These are phyloP conservation scores for Stachybotrys chartarum DNA, from an alignment of 2,329 filamentous ascomycete species.

Conservation along the genomic window DNA sequence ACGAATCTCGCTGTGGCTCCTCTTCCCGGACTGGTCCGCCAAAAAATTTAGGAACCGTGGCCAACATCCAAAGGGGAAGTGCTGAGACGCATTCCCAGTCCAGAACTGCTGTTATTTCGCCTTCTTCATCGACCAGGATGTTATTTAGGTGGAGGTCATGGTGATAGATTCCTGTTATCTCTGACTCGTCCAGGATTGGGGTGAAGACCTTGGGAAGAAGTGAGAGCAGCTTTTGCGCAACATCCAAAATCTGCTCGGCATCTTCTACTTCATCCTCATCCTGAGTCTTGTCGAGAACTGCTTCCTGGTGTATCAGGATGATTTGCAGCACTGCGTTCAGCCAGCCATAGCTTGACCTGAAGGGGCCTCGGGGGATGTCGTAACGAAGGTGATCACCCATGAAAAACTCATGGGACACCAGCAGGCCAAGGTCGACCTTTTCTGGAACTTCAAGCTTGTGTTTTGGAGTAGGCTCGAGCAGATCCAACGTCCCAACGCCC, in stretches of 20 bases:
- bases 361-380: slow-evolving; percentile 27
- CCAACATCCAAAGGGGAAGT: slow-evolving; percentile 29
- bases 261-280: slow-evolving; percentile 23
- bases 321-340: slow-evolving; percentile 22
- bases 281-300: slow-evolving; percentile 10
- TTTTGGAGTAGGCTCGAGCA: neutral
- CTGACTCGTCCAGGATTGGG: slow-evolving; percentile 10
- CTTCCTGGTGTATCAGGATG: slow-evolving; percentile 18
- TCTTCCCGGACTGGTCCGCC: slow-evolving; percentile 15
- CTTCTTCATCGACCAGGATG: slow-evolving; percentile 29
- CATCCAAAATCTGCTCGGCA: slow-evolving; percentile 14
- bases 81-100: slow-evolving; percentile 37
- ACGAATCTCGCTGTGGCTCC: slow-evolving; percentile 21
- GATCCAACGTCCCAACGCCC: slow-evolving; percentile 14
- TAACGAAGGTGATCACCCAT: slow-evolving; percentile 20
- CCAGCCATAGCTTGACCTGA: slow-evolving; percentile 29
- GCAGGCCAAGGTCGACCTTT: slow-evolving; percentile 9
- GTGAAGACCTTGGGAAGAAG: slow-evolving; percentile 25
- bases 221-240: slow-evolving; percentile 17
- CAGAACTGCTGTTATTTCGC: slow-evolving; percentile 26
- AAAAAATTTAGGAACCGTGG: slow-evolving; percentile 26
- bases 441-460: neutral
- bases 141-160: slow-evolving; percentile 29
- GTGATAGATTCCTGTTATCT: slow-evolving; percentile 25
- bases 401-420: slow-evolving; percentile 27